Conservation (phyloP, 1,284 basidiomycete species). For the Fomitopsis pinicola region DNA sequence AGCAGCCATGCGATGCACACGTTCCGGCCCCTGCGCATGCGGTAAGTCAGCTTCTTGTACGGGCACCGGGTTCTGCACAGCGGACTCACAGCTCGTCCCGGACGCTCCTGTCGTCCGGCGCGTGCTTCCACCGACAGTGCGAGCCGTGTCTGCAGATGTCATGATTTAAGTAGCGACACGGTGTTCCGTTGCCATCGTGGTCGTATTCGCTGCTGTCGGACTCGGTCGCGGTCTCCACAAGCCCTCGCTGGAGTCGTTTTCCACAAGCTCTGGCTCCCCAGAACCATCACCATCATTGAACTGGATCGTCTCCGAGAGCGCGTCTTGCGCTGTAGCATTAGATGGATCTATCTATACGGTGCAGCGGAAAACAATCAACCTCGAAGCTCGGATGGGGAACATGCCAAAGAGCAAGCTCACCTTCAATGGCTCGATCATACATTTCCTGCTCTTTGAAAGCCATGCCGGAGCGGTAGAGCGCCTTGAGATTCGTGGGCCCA, state of each 20-base stretch:
- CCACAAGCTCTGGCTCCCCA: slow-evolving; percentile 23
- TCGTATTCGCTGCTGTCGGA: slow-evolving; percentile 46
- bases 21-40: slow-evolving; percentile 30
- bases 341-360: slow-evolving; percentile 31
- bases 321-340: slow-evolving; percentile 26
- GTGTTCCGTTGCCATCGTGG: slow-evolving; percentile 44
- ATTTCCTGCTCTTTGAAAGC: slow-evolving; percentile 35
- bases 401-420: slow-evolving; percentile 15
- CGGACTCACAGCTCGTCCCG: slow-evolving; percentile 43
- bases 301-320: slow-evolving; percentile 18
- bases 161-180: slow-evolving; percentile 51
- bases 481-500: slow-evolving; percentile 38
- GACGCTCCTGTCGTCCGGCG: slow-evolving; percentile 46
- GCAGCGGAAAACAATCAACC: too few relatives aligned
- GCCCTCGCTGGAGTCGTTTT: slow-evolving; percentile 3
- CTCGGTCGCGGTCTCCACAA: slow-evolving; percentile 21
- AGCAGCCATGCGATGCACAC: slow-evolving; percentile 36
- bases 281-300: slow-evolving; percentile 5
- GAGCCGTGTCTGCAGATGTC: slow-evolving; percentile 37
- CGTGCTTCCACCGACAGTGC: slow-evolving; percentile 43
- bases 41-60: too few relatives aligned
- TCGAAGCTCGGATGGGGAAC: not conserved
- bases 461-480: slow-evolving; percentile 39
- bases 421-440: slow-evolving; percentile 33
- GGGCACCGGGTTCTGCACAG: too few relatives aligned